Evolutionary conservation across 129 eudicot genomes (phyloP), one percentile per base, ranked within the genome.

Genomic region (Erigeron canadensis): DNA sequence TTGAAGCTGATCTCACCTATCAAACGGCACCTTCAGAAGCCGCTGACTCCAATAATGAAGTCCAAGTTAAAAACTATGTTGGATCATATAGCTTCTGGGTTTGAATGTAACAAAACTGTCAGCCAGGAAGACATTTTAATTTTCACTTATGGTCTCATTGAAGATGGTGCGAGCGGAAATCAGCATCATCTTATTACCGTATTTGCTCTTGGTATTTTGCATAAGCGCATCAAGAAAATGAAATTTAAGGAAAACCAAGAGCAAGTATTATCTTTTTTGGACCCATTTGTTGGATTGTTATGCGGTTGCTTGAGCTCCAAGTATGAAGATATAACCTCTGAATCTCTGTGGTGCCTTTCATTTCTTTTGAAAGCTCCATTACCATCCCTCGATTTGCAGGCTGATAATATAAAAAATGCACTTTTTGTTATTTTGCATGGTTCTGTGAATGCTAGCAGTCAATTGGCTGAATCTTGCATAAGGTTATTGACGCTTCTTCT

Each of bases 1-100:
- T 39, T 84, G 80, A 87, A 89, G 84, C 85, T 93, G 72, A 88
- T 93, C 68, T 85, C 90, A 22, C 87, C 89, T 0, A 82, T 93
- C 11, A 80, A 82, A 61, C 72, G 45, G 57, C 87, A 85, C 74
- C 75, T 89, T 50, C 81, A 84, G 53, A 84, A 84, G 79, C 95
- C 78, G 76, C 75, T 89, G 70, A 89, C 84, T 9, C 95, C 94
- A 41, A 93, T 87, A 53, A 38, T 80, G 58, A 93, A 89, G 79
- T 60, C 72, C 58, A 93, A 93, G 41, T n/a, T 93, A 56, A 90
- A 84, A 77, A 78, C 69, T 42, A 93, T 93, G 96, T 69, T 93
- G 67, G 84, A 74, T 47, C 88, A 87, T 76, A 87, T 93, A 70
- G 92, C 96, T 74, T 79, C 84, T 15, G 98, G 98, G 17, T 74